These are phyloP conservation scores for Xylariaceae sp. DNA, from an alignment of 2,329 filamentous ascomycete species.

Conservation along the genomic window DNA sequence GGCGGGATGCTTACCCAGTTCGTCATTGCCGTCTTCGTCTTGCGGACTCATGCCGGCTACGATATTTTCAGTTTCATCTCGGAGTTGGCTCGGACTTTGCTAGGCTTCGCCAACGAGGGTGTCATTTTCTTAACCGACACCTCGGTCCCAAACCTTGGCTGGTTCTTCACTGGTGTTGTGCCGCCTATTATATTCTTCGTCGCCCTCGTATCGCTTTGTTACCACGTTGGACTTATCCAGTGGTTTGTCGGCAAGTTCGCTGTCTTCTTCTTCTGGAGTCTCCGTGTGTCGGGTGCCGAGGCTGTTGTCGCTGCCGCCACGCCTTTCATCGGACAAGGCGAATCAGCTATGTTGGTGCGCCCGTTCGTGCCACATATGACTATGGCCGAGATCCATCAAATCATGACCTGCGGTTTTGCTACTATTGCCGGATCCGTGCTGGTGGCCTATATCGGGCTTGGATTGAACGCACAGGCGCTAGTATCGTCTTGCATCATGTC, in stretches of 20 bases:
- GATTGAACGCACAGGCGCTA: constrained; percentile 80
- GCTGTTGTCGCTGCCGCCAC: constrained; percentile 93
- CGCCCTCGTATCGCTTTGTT: constrained; percentile 83
- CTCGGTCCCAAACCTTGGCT: constrained; percentile 48
- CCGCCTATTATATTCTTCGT: constrained; percentile 97
- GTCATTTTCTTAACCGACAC: constrained; percentile 69
- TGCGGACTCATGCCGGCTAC: constrained; percentile 78
- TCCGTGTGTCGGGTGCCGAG: constrained; percentile 86
- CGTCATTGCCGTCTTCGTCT: constrained; percentile 83
- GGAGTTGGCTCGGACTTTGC: constrained; percentile 69
- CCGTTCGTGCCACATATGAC: constrained; percentile 87
- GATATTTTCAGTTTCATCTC: constrained; percentile 94
- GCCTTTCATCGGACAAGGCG: constrained; percentile 92
- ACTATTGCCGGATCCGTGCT: constrained; percentile 89
- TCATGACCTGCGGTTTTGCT: constrained; percentile 91
- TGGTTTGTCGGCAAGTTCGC: constrained; percentile 91
- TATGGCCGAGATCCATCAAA: constrained; percentile 83
- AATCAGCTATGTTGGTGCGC: constrained; percentile 89
- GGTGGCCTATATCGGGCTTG: constrained; percentile 82
- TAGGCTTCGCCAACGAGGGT: constrained; percentile 76
- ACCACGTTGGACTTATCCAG: constrained; percentile 78
- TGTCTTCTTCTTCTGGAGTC: constrained; percentile 86
- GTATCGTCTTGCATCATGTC: constrained; percentile 95
- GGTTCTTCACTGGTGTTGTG: constrained; percentile 80
- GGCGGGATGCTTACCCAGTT: constrained; percentile 86